Conservation (phyloP, 2,329 filamentous ascomycete genomes). For the Verticillium nonalfalfae region DNA sequence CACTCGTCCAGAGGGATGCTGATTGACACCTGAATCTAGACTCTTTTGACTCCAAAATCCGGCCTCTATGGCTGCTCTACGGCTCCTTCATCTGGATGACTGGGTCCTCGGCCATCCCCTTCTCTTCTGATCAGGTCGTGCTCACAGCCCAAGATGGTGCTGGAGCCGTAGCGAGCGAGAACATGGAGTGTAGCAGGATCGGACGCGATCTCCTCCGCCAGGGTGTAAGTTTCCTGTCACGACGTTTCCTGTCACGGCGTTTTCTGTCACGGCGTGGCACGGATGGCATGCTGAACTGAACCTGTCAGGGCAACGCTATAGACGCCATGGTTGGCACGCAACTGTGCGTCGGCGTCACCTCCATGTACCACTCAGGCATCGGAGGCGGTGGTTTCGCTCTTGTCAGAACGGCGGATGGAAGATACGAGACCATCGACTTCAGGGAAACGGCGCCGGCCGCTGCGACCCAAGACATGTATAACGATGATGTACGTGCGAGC, state of each 20-base stretch:
- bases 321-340: slow-evolving; percentile 70
- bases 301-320: slow-evolving; percentile 61
- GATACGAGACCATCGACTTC: slow-evolving; percentile 84
- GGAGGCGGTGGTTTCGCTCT: slow-evolving; percentile 90
- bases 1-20: too few species aligned
- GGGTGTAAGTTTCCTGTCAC: slow-evolving; percentile 31
- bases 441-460: slow-evolving; percentile 81
- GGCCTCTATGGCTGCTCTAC: background rate
- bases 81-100: slow-evolving; percentile 2
- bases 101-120: background rate
- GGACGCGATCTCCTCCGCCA: slow-evolving; percentile 55
- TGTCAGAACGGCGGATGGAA: slow-evolving; percentile 64
- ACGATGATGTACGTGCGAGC: slow-evolving; percentile 60
- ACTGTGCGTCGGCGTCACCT: slow-evolving; percentile 69
- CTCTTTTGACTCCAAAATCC: background rate
- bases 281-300: background rate
- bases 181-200: slow-evolving; percentile 60
- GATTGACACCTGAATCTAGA: too few species aligned
- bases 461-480: slow-evolving; percentile 80
- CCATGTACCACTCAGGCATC: slow-evolving; percentile 76
- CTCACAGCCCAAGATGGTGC: slow-evolving; percentile 14
- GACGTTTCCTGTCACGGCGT: slow-evolving; percentile 52
- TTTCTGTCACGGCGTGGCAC: slow-evolving; percentile 42
- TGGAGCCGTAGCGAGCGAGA: slow-evolving; percentile 68
- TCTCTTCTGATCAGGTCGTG: slow-evolving; percentile 8